Conservation (phyloP, 169 alveolate genomes). For the Eimeria brunetti region DNA sequence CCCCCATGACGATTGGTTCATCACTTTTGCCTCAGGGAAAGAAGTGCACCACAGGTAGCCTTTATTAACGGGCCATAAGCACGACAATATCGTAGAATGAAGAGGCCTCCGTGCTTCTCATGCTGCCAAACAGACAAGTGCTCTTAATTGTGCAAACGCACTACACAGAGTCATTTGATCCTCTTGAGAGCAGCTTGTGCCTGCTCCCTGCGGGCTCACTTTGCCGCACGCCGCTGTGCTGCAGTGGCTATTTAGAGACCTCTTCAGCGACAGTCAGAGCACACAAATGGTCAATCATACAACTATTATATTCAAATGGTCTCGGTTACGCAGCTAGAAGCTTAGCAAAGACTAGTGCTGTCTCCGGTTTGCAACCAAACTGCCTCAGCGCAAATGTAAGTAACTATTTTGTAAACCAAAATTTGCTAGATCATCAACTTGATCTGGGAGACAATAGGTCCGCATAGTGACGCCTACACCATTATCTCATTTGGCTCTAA, state of each 20-base stretch:
- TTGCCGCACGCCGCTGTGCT: too few relatives aligned
- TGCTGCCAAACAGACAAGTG: too few relatives aligned
- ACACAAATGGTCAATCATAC: not conserved
- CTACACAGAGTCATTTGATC: too few relatives aligned
- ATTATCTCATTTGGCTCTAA: not conserved
- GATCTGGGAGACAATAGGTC: not conserved
- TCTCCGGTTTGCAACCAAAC: not conserved
- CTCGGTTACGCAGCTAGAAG: not conserved
- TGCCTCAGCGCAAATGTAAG: not conserved
- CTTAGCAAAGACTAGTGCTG: not conserved
- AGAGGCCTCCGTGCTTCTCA: too few relatives aligned
- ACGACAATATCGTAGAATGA: too few relatives aligned
- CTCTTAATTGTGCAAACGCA: too few relatives aligned
- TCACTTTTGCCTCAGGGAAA: too few relatives aligned
- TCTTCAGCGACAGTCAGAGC: not conserved
- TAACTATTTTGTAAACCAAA: not conserved
- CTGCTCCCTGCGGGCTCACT: too few relatives aligned
- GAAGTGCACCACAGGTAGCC: too few relatives aligned
- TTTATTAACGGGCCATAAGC: too few relatives aligned
- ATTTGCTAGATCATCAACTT: not conserved
- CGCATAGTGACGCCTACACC: not conserved
- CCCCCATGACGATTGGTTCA: not conserved
- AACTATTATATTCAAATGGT: not conserved
- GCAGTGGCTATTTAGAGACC: not conserved
- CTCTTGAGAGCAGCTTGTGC: too few relatives aligned